Percentiles rank a stretch among this genome's conserved stretches.
phyloP scores from a whole-genome alignment of 2,329 filamentous ascomycete genomes.

The Dothideomycetes sp. region DNA sequence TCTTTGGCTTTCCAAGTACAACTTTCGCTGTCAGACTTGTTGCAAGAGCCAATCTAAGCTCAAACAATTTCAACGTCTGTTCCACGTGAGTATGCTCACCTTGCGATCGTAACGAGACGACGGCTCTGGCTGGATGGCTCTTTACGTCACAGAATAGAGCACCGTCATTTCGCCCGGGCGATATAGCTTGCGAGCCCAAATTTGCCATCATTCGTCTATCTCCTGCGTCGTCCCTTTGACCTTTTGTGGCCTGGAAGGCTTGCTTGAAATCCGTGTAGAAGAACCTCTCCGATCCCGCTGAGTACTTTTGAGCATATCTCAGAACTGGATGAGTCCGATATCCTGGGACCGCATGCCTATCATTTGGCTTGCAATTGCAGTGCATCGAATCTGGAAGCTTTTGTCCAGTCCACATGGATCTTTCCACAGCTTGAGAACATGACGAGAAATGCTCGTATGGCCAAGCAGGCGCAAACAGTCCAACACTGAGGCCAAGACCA shows the following conservation, averaged over 20 bases:
- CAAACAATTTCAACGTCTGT: slow-evolving; percentile 24
- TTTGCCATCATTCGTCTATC: slow-evolving; percentile 14
- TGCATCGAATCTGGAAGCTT: slow-evolving; percentile 20
- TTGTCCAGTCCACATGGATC: slow-evolving; percentile 29
- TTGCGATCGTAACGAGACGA: background rate
- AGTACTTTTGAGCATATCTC: slow-evolving; percentile 22
- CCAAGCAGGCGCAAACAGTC: slow-evolving; percentile 40
- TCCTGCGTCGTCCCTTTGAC: background rate
- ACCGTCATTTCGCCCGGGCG: slow-evolving; percentile 19
- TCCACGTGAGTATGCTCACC: background rate
- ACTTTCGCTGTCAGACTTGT: slow-evolving; percentile 15
- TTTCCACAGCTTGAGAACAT: slow-evolving; percentile 23
- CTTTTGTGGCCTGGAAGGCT: slow-evolving; percentile 19
- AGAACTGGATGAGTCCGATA: slow-evolving; percentile 20
- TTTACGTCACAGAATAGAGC: background rate
- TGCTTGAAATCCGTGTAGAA: slow-evolving; percentile 32
- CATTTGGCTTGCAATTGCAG: slow-evolving; percentile 27
- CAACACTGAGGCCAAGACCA: slow-evolving; percentile 29
- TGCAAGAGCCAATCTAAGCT: slow-evolving; percentile 26
- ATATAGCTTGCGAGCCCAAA: slow-evolving; percentile 27
- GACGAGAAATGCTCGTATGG: slow-evolving; percentile 36
- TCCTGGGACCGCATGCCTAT: slow-evolving; percentile 18
- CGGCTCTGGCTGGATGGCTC: background rate
- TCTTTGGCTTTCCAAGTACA: slow-evolving; percentile 1
- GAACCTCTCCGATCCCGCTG: slow-evolving; percentile 28